phyloP scores from a whole-genome alignment of 352 stramenopile species.

The Globisporangium polare region DNA sequence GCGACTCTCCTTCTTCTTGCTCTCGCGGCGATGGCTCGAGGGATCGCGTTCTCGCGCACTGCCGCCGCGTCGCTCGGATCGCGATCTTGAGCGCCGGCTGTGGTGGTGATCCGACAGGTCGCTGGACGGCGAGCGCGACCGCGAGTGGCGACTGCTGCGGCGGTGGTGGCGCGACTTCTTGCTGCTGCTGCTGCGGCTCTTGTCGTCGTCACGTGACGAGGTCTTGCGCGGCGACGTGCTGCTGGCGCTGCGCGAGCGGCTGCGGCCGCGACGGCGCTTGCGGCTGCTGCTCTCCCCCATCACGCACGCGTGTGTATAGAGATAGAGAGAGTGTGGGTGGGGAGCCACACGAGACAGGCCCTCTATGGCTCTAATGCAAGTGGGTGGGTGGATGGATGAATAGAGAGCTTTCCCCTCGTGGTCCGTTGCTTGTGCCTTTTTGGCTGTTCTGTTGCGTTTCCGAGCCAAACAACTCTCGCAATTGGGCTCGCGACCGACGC shows the following conservation, averaged over 20 bases:
- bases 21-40: slow-evolving; percentile 11
- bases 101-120: slow-evolving; percentile 22
- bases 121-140: slow-evolving; percentile 20
- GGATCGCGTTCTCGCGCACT: slow-evolving; percentile 7
- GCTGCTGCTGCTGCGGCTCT: neutral
- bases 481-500: slow-evolving; percentile 12
- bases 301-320: neutral
- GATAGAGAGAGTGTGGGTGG: neutral
- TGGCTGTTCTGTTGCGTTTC: neutral
- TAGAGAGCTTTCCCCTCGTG: neutral
- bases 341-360: neutral
- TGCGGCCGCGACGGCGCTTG: slow-evolving; percentile 30
- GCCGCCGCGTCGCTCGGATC: slow-evolving; percentile 21
- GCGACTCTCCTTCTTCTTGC: slow-evolving; percentile 16
- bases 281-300: slow-evolving; percentile 26
- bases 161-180: slow-evolving; percentile 23
- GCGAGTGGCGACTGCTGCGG: slow-evolving; percentile 12
- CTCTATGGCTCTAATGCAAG: neutral
- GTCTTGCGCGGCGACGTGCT: slow-evolving; percentile 9
- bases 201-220: slow-evolving; percentile 17
- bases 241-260: slow-evolving; percentile 16
- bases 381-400: neutral
- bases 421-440: neutral
- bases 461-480: neutral
- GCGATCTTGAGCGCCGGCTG: slow-evolving; percentile 27